Evolutionary conservation across 257 asterid genomes (phyloP).

Genomic region (Fraxinus anomala): DNA sequence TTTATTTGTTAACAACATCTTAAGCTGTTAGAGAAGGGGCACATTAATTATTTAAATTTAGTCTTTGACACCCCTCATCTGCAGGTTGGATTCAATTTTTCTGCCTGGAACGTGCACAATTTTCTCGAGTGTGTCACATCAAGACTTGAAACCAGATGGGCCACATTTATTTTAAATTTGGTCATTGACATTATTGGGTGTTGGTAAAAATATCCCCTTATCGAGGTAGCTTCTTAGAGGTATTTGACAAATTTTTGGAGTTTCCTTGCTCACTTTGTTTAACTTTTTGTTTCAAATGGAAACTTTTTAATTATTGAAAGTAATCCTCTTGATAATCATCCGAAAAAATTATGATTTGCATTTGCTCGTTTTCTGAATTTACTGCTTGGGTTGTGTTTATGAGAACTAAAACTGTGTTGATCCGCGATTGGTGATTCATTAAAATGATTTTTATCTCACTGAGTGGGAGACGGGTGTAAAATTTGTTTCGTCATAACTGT

Average conservation of each 20-base stretch:
- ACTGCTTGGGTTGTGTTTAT: background rate
- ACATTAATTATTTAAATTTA: background rate
- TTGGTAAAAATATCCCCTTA: background rate
- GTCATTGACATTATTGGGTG: background rate
- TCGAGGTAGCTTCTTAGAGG: background rate
- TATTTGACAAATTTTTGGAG: background rate
- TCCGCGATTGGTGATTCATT: background rate
- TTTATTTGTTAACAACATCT: background rate
- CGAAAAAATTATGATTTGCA: background rate
- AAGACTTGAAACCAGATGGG: background rate
- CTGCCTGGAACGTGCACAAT: background rate
- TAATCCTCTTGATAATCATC: background rate
- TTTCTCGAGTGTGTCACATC: background rate
- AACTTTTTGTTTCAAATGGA: background rate
- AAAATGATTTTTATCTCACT: background rate
- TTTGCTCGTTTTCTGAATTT: background rate
- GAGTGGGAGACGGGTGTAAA: background rate
- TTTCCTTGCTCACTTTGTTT: background rate
- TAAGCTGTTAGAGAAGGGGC: background rate
- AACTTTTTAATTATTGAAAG: background rate
- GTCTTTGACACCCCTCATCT: background rate
- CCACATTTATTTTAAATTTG: background rate
- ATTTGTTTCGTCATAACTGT: background rate
- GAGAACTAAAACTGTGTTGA: background rate
- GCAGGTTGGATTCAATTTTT: background rate